Conservation (phyloP, 306 rosid species). For the Vigna mungo region DNA sequence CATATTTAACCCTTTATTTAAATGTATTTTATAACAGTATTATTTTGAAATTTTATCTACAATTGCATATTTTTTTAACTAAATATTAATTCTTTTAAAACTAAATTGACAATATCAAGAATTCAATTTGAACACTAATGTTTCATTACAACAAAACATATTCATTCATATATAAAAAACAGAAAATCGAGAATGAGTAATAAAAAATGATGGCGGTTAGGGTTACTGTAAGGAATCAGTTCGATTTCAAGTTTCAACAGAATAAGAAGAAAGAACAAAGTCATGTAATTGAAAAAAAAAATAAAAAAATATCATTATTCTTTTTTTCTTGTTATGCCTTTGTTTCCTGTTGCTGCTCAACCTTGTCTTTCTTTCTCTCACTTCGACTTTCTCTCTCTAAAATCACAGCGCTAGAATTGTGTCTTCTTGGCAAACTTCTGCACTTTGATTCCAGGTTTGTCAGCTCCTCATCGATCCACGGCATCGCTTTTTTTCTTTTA, state of each 20-base stretch:
- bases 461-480: constrained; percentile 64
- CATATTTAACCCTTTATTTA: no score
- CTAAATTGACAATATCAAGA: no score
- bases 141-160: no score
- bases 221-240: constrained; percentile 1
- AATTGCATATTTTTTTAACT: no score
- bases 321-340: constrained; percentile 53
- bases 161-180: neutral
- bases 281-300: constrained; percentile 10
- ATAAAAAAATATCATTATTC: constrained; percentile 39
- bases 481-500: constrained; percentile 35
- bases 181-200: neutral
- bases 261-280: constrained; percentile 17
- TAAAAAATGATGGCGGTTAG: constrained; percentile 32
- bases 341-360: constrained; percentile 59
- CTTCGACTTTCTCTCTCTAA: constrained; percentile 58
- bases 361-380: constrained; percentile 46
- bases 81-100: no score
- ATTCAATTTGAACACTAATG: no score
- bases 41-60: no score
- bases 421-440: constrained; percentile 59
- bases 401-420: constrained; percentile 70
- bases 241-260: neutral
- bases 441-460: constrained; percentile 74
- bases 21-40: no score